These are phyloP conservation scores for Claviceps arundinis DNA, from an alignment of 2,329 filamentous ascomycete species.

Conservation along the genomic window DNA sequence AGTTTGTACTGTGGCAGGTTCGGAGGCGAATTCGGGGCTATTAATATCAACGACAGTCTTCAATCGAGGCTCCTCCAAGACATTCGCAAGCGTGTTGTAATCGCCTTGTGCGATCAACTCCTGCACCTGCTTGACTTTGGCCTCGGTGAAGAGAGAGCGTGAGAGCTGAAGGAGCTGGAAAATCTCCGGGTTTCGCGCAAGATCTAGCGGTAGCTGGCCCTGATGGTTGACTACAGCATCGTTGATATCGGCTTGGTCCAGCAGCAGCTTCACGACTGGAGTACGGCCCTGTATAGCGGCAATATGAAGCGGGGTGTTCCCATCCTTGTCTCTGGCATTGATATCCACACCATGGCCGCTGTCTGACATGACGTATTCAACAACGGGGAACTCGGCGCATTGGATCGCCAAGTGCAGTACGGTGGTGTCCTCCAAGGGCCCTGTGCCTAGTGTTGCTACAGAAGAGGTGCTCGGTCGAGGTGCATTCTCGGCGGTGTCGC, in stretches of 20 bases:
- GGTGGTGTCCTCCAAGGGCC: conserved; percentile 64
- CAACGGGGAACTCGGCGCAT: conserved; percentile 81
- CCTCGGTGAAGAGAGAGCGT: conserved; percentile 78
- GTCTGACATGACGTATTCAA: conserved; percentile 85
- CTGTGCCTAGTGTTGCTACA: conserved; percentile 27
- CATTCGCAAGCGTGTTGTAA: conserved; percentile 63
- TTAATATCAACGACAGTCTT: conserved; percentile 88
- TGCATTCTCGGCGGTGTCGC: conserved; percentile 44
- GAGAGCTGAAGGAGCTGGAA: conserved; percentile 90
- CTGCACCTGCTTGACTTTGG: conserved; percentile 74
- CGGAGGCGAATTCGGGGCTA: conserved; percentile 74
- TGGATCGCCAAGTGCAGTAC: conserved; percentile 90
- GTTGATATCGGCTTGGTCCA: conserved; percentile 75
- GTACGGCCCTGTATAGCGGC: conserved; percentile 72
- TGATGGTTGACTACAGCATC: conserved; percentile 77
- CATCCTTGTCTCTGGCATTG: conserved; percentile 83
- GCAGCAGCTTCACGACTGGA: conserved; percentile 66
- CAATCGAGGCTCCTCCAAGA: conserved; percentile 74
- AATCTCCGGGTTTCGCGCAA: conserved; percentile 85
- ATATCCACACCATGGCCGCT: conserved; percentile 57
- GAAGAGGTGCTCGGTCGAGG: conserved; percentile 45
- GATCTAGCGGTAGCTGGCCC: conserved; percentile 73
- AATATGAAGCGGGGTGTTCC: conserved; percentile 84
- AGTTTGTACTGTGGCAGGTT: conserved; percentile 59
- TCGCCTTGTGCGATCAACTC: conserved; percentile 58